These are phyloP conservation scores for Kuraishia piskuri DNA, from an alignment of 805 yeast genomes.

Conservation along the genomic window DNA sequence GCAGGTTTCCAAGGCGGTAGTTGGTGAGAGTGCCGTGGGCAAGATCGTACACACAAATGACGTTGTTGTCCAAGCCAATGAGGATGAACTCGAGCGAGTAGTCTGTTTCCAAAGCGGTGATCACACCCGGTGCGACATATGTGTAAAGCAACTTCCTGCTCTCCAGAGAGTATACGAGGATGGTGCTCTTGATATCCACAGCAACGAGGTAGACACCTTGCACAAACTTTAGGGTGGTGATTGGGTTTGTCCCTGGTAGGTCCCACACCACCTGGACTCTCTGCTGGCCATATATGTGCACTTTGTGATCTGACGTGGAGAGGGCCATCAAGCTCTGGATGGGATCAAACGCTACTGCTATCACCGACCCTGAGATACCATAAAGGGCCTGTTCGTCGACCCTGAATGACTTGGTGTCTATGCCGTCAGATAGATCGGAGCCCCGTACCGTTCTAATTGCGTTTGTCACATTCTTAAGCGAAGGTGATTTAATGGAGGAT, in stretches of 20 bases:
- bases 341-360: conserved; percentile 75
- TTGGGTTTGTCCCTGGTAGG: conserved; percentile 38
- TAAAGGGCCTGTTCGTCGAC: conserved; percentile 28
- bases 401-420: conserved; percentile 18
- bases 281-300: conserved; percentile 79
- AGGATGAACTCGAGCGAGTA: conserved; percentile 85
- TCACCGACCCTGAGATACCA: conserved; percentile 59
- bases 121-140: conserved; percentile 52
- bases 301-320: conserved; percentile 59
- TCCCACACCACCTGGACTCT: conserved; percentile 65
- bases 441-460: conserved; percentile 7
- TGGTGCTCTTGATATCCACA: conserved; percentile 48
- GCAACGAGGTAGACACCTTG: conserved; percentile 79
- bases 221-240: conserved; percentile 54
- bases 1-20: conserved; percentile 61
- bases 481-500: not conserved
- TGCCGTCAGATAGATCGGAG: conserved; percentile 21
- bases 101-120: conserved; percentile 69
- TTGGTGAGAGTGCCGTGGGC: conserved; percentile 68
- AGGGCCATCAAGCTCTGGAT: conserved; percentile 81
- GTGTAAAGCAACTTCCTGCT: conserved; percentile 52
- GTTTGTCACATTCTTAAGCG: conserved; percentile 4
- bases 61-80: conserved; percentile 74
- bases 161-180: conserved; percentile 64
- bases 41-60: conserved; percentile 64